phyloP scores from a whole-genome alignment of 495 filamentous ascomycete genomes.

The Immersiella caudata region DNA sequence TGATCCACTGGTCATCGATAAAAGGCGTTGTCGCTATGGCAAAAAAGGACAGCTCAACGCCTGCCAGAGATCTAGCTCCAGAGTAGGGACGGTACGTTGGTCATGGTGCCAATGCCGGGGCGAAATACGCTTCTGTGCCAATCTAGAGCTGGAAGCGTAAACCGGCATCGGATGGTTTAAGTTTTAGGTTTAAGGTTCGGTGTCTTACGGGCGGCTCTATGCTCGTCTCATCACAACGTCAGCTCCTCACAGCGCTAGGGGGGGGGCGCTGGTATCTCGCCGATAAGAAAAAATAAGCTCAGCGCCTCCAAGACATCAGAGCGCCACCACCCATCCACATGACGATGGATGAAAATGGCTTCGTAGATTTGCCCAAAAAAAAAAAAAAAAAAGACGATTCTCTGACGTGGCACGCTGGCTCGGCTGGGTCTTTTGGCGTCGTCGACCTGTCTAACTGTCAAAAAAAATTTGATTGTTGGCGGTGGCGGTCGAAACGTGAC shows the following conservation, averaged over 20 bases:
- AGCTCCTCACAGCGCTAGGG: not conserved
- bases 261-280: not conserved
- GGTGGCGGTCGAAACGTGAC: not conserved
- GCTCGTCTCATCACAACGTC: not conserved
- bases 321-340: not conserved
- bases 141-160: not conserved
- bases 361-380: not conserved
- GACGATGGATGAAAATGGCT: not conserved
- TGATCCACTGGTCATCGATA: not conserved
- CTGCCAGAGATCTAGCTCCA: not conserved
- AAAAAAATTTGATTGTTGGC: not conserved
- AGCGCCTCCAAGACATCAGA: not conserved
- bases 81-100: too few relatives aligned
- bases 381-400: not conserved
- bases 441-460: not conserved
- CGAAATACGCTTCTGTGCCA: not conserved
- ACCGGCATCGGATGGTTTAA: not conserved
- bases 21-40: not conserved
- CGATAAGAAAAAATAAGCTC: not conserved
- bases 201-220: not conserved
- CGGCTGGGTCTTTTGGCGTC: not conserved
- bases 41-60: not conserved
- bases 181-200: not conserved
- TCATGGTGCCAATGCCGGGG: too few relatives aligned
- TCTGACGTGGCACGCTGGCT: not conserved